A percentile compares a stretch with the other conserved stretches of the same genome.
Evolutionary conservation across 495 filamentous ascomycete species (phyloP).

Genomic region (Podospora tetraspora): DNA sequence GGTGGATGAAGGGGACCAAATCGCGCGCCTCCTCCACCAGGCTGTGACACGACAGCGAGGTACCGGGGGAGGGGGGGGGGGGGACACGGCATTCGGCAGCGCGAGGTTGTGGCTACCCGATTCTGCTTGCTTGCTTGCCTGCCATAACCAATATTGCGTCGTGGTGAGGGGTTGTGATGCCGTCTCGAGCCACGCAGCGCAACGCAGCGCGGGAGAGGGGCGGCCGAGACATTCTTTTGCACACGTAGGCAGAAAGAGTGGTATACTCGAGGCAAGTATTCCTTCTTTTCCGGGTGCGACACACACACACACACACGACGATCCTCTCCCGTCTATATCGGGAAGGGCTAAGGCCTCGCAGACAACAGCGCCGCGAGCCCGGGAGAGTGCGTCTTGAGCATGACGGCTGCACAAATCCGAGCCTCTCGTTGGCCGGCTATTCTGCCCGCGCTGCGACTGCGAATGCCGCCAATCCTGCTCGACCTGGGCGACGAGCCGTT

Average conservation of each 20-base stretch:
- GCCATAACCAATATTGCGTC: not conserved
- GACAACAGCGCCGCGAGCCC: conserved; percentile 3
- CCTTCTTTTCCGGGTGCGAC: conserved; percentile 10
- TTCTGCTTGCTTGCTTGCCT: not conserved
- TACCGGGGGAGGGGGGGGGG: not conserved
- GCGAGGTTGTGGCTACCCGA: not conserved
- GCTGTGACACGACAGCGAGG: not conserved
- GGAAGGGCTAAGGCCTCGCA: conserved; percentile 7
- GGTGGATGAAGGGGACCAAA: not conserved
- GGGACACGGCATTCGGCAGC: not conserved
- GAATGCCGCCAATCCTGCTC: conserved; percentile 3
- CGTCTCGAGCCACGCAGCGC: not conserved
- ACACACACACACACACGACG: not conserved
- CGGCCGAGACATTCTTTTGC: not conserved
- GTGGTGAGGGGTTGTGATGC: not conserved
- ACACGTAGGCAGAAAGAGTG: not conserved
- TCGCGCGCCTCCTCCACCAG: not conserved
- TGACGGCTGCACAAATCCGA: not conserved
- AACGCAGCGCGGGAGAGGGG: not conserved
- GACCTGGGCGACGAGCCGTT: not conserved
- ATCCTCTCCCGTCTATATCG: conserved; percentile 10
- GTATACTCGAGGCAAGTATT: not conserved
- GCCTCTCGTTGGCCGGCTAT: conserved; percentile 3
- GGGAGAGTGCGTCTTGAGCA: conserved; percentile 5
- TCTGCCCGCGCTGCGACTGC: not conserved